These are phyloP conservation scores for Vitis amurensis DNA, from an alignment of 164 flowering plant genomes.

Conservation along the genomic window DNA sequence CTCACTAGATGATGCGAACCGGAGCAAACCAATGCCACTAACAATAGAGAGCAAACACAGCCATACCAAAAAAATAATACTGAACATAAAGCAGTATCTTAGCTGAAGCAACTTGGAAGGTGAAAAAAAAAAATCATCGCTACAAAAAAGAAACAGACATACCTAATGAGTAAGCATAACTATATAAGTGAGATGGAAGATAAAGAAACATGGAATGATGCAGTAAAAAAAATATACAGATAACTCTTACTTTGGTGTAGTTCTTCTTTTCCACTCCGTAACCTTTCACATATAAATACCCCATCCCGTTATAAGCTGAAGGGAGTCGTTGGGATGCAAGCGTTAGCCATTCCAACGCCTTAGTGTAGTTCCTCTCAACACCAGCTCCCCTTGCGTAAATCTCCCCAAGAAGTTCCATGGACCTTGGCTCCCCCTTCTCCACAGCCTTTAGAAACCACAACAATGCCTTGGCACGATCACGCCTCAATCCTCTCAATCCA, in stretches of 20 bases:
- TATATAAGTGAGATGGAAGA: neutral
- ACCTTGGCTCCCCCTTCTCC: constrained; percentile 86
- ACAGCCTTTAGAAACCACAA: constrained; percentile 87
- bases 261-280: constrained; percentile 95
- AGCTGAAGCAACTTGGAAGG: neutral
- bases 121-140: neutral
- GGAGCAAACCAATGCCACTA: neutral
- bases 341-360: constrained; percentile 83
- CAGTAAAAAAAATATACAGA: constrained; percentile 1
- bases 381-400: constrained; percentile 97
- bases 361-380: constrained; percentile 84
- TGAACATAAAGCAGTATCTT: neutral
- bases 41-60: neutral
- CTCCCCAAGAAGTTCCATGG: constrained; percentile 98
- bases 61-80: neutral
- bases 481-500: constrained; percentile 90
- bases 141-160: too few relatives aligned
- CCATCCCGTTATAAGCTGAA: constrained; percentile 95
- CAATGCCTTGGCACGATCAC: constrained; percentile 80
- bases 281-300: constrained; percentile 93
- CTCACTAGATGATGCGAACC: neutral
- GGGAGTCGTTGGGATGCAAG: constrained; percentile 79
- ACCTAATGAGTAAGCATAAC: too few relatives aligned
- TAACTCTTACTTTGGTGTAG: constrained; percentile 71
- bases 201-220: neutral